Percentiles rank a stretch among this genome's conserved stretches.
Evolutionary conservation across 345 rosid genomes (phyloP).

Genomic region (Heritiera littoralis): DNA sequence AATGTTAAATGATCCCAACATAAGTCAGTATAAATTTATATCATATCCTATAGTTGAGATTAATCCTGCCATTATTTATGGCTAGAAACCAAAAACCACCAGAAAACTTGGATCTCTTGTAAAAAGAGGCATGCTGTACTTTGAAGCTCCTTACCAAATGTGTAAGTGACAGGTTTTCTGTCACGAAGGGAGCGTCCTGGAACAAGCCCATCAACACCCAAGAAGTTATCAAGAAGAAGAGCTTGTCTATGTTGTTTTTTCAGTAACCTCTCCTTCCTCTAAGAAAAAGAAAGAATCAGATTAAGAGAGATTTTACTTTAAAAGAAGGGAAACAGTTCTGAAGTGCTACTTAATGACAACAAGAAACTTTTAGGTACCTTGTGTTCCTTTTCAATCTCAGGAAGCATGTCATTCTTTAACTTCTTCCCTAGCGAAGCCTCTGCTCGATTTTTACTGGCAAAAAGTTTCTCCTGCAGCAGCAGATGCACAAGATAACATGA

Average conservation of each 20-base stretch:
- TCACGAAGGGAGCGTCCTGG: slow-evolving; percentile 91
- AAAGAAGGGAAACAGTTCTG: not conserved
- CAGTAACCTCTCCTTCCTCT: slow-evolving; percentile 85
- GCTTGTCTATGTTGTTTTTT: slow-evolving; percentile 96
- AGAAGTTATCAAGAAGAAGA: slow-evolving; percentile 73
- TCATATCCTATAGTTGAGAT: not conserved
- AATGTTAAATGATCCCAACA: not conserved
- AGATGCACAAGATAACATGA: slow-evolving; percentile 18
- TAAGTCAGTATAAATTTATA: not conserved
- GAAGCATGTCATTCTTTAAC: slow-evolving; percentile 87
- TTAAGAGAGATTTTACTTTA: slow-evolving; percentile 22
- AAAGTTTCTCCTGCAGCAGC: slow-evolving; percentile 82
- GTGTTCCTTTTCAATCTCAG: slow-evolving; percentile 93
- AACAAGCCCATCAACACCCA: slow-evolving; percentile 68
- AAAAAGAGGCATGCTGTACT: slow-evolving; percentile 12
- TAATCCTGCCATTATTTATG: not conserved
- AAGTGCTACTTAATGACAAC: not conserved
- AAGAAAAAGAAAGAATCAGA: slow-evolving; percentile 22
- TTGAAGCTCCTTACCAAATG: slow-evolving; percentile 67
- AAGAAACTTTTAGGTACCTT: slow-evolving; percentile 56
- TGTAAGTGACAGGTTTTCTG: slow-evolving; percentile 91
- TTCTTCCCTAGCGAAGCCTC: slow-evolving; percentile 91
- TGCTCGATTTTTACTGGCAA: slow-evolving; percentile 78
- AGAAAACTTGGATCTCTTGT: not conserved
- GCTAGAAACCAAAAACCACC: slow-evolving; percentile 1